These are phyloP conservation scores for Calamus simplicifolius DNA, from an alignment of 176 grass and related monocot species.

Conservation along the genomic window DNA sequence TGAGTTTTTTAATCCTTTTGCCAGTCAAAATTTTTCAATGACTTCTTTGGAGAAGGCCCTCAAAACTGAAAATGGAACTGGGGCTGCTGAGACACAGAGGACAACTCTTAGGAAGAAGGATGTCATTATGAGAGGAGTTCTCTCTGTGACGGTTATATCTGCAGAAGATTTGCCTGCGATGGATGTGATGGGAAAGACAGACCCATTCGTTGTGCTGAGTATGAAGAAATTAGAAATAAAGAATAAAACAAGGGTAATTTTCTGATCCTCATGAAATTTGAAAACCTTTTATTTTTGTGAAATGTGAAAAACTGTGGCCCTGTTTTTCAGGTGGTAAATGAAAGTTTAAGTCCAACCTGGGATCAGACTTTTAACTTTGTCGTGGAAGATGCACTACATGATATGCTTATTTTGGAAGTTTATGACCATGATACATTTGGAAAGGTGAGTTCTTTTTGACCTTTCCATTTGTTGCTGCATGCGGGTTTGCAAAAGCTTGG, in stretches of 20 bases:
- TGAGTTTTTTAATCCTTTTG: slow-evolving; percentile 75
- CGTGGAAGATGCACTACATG: slow-evolving; percentile 94
- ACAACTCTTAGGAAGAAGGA: slow-evolving; percentile 70
- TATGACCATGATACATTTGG: slow-evolving; percentile 97
- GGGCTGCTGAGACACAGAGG: slow-evolving; percentile 35
- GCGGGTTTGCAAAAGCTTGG: neutral
- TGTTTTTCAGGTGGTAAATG: slow-evolving; percentile 75
- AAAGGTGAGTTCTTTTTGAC: slow-evolving; percentile 43
- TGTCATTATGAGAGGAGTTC: slow-evolving; percentile 87
- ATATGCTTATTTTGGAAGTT: slow-evolving; percentile 97
- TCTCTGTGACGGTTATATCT: slow-evolving; percentile 85
- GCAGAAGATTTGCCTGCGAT: slow-evolving; percentile 89
- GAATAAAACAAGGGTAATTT: slow-evolving; percentile 86
- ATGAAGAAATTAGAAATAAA: slow-evolving; percentile 87
- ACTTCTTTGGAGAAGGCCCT: slow-evolving; percentile 93
- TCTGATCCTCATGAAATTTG: slow-evolving; percentile 3
- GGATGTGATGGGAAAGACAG: slow-evolving; percentile 94
- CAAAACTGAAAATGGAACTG: slow-evolving; percentile 68
- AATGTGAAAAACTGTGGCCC: neutral
- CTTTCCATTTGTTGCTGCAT: neutral
- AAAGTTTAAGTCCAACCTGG: slow-evolving; percentile 88
- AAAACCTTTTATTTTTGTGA: neutral
- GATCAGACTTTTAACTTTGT: slow-evolving; percentile 94
- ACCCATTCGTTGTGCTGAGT: slow-evolving; percentile 79
- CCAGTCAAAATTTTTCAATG: slow-evolving; percentile 46